Evolutionary conservation across 768 basidiomycete species (phyloP).

Genomic region (Tulasnella sp.): DNA sequence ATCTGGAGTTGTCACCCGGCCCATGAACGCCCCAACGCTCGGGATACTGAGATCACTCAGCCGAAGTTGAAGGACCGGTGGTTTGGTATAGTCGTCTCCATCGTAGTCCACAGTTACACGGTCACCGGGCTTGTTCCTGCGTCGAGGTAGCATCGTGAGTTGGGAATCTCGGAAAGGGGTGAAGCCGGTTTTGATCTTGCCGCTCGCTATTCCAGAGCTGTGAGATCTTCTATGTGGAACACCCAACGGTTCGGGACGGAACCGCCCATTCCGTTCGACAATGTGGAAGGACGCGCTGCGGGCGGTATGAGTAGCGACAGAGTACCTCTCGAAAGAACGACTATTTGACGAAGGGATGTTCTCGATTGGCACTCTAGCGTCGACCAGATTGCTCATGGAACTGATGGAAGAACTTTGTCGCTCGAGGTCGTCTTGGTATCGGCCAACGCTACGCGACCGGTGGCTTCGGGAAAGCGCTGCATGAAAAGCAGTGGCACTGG

Average conservation of each 20-base stretch:
- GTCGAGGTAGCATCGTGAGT: not conserved
- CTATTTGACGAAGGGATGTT: not conserved
- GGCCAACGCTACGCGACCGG: not conserved
- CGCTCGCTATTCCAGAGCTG: not conserved
- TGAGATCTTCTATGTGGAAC: not conserved
- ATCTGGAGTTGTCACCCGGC: not conserved
- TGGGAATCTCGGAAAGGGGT: not conserved
- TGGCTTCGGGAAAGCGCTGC: slow-evolving; percentile 13
- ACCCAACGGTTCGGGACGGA: not conserved
- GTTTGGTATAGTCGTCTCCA: not conserved
- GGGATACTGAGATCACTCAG: slow-evolving; percentile 2
- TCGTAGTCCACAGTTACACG: slow-evolving; percentile 1
- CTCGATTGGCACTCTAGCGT: not conserved
- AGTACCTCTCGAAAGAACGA: no score
- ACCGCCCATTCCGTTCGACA: not conserved
- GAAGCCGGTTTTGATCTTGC: not conserved
- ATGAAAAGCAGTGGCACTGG: slow-evolving; percentile 33
- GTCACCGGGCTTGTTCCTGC: slow-evolving; percentile 4
- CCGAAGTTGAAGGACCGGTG: not conserved
- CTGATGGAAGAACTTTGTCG: not conserved
- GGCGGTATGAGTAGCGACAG: no score
- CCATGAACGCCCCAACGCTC: not conserved
- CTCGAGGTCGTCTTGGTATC: not conserved
- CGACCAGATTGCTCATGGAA: not conserved
- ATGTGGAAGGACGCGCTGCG: not conserved